Evolutionary conservation across 495 filamentous ascomycete genomes (phyloP).

Genomic region (Cercophora samala): DNA sequence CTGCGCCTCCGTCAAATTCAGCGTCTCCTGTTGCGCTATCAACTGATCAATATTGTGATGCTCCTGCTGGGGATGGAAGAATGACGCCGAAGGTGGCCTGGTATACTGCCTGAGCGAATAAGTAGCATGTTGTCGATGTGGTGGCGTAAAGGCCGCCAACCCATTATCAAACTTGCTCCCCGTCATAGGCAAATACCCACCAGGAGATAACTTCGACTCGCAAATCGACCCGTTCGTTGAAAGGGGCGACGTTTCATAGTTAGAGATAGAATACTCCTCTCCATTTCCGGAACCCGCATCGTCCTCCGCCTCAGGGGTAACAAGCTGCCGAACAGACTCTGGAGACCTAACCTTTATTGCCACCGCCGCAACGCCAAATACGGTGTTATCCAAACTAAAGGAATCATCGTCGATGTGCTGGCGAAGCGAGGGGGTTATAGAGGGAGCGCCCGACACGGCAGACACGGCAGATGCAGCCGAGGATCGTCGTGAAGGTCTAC

Average conservation of each 20-base stretch:
- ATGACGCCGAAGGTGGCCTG: constrained; percentile 15
- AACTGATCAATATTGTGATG: background rate
- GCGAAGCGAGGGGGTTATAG: constrained; percentile 42
- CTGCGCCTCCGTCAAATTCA: constrained; percentile 37
- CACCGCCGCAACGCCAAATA: constrained; percentile 33
- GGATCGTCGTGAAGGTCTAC: constrained; percentile 14
- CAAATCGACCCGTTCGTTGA: constrained; percentile 29
- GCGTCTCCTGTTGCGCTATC: constrained; percentile 11
- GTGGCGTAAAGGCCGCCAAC: constrained; percentile 29
- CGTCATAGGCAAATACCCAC: constrained; percentile 35
- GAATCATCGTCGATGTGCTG: constrained; percentile 39
- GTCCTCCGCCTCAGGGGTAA: background rate
- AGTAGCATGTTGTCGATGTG: constrained; percentile 5
- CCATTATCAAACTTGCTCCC: constrained; percentile 37
- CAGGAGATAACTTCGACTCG: constrained; percentile 25
- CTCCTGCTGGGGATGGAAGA: constrained; percentile 12
- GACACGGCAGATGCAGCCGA: constrained; percentile 26
- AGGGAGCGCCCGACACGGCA: constrained; percentile 20
- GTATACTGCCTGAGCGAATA: background rate
- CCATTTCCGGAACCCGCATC: background rate
- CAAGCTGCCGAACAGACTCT: background rate
- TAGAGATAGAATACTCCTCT: constrained; percentile 32
- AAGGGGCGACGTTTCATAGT: constrained; percentile 34
- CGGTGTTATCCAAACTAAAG: constrained; percentile 38
- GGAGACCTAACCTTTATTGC: background rate